phyloP scores from a whole-genome alignment of 2,329 filamentous ascomycete species.

The Trichoderma afroharzianum region DNA sequence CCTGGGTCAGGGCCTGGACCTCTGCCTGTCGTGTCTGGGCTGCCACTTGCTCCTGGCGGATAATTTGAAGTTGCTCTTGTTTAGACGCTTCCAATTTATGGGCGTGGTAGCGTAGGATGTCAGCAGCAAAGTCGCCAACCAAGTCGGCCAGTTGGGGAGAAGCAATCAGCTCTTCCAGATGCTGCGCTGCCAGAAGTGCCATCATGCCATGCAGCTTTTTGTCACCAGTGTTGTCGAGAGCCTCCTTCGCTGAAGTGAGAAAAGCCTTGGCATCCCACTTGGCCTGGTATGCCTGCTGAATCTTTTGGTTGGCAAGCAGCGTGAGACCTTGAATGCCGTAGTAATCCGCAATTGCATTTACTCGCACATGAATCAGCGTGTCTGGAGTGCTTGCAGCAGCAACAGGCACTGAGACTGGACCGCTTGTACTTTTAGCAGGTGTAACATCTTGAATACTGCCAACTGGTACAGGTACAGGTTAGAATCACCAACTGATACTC shows the following conservation, averaged over 20 bases:
- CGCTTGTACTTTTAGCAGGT: neutral
- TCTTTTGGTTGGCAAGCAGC: constrained; percentile 15
- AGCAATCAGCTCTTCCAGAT: neutral
- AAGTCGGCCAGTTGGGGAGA: neutral
- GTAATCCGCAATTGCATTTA: constrained; percentile 25
- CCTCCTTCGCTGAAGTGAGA: neutral
- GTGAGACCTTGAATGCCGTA: constrained; percentile 20
- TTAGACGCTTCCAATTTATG: neutral
- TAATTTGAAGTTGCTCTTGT: neutral
- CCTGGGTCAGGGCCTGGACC: neutral
- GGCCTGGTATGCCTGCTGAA: neutral
- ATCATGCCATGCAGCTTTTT: constrained; percentile 3
- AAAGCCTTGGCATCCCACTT: constrained; percentile 4
- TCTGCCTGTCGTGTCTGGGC: neutral
- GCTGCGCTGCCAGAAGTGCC: neutral
- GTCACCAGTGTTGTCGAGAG: constrained; percentile 2
- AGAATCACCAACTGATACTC: neutral
- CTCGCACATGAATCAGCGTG: constrained; percentile 21
- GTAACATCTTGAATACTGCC: neutral
- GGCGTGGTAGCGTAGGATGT: neutral
- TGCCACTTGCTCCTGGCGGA: neutral
- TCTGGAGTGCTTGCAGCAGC: neutral
- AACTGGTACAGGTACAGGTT: neutral
- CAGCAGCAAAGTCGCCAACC: neutral
- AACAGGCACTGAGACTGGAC: neutral